A percentile compares a stretch with the other conserved stretches of the same genome.
phyloP scores from a whole-genome alignment of 2,329 filamentous ascomycete genomes.

The Colletotrichum zoysiae region DNA sequence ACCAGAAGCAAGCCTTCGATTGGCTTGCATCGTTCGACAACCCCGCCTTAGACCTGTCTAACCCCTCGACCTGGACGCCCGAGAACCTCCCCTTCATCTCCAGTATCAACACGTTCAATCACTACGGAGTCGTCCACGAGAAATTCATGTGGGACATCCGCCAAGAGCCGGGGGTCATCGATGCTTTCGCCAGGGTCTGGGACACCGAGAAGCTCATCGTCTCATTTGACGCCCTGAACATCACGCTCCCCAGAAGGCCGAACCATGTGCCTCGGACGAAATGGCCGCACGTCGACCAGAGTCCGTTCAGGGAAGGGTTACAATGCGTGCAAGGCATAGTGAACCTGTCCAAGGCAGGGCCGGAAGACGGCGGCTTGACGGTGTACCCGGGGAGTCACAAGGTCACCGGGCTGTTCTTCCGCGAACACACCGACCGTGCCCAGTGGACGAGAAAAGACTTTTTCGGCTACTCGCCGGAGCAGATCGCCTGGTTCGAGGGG shows the following conservation, averaged over 20 bases:
- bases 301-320: conserved; percentile 45
- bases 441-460: conserved; percentile 22
- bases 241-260: conserved; percentile 51
- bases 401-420: conserved; percentile 24
- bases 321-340: conserved; percentile 49
- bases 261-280: conserved; percentile 18
- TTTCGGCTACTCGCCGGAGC: conserved; percentile 2
- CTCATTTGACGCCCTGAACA: conserved; percentile 60
- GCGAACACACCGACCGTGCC: conserved; percentile 7
- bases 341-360: conserved; percentile 43
- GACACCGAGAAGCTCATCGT: conserved; percentile 57
- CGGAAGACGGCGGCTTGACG: conserved; percentile 42
- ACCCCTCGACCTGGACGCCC: conserved; percentile 51
- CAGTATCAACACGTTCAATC: conserved; percentile 40
- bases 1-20: conserved; percentile 48
- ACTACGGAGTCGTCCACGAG: conserved; percentile 54
- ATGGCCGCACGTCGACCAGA: conserved; percentile 51
- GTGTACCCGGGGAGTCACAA: conserved; percentile 34
- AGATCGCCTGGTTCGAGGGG: conserved; percentile 47
- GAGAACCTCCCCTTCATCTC: conserved; percentile 53
- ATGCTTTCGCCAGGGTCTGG: conserved; percentile 56
- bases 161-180: conserved; percentile 54
- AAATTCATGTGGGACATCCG: conserved; percentile 56
- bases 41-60: conserved; percentile 42
- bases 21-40: conserved; percentile 44